Evolutionary conservation across 2,329 filamentous ascomycete species (phyloP), one percentile per base, ranked within the genome.

Genomic region (Aureobasidium sp.): DNA sequence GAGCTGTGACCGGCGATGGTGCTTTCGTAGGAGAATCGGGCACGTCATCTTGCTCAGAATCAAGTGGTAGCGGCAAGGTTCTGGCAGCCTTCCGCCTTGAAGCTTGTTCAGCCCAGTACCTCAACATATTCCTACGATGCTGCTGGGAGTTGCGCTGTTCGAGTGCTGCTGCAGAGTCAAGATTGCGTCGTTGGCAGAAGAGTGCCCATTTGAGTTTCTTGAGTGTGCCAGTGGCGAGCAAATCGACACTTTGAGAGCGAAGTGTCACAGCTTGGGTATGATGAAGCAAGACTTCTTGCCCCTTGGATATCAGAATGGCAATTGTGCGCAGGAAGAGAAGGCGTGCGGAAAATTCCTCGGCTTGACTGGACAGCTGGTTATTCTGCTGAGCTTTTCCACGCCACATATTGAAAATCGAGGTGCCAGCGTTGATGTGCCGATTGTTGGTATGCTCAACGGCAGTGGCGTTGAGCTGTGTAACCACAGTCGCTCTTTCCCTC

Each of bases 121-220:
- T 75, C 53, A 86, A 71, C 75, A 85, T 82, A 34, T 78, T 78
- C 62, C 80, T 76, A 31, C 79, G 73, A 69, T 85, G 84, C 64
- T 81, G 81, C 61, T 81, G 77, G 41, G 80, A 75, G 64, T 81
- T 83, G 20, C 83, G 74, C 20, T 79, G 76, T 55, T 76, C 74
- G 65, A 86, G 73, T 7, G 82, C 80, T 39, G 80, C 74, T 0
- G 82, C 82, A 44, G 77, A 83, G 62, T 84, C 78, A 11, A 76
- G 70, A 27, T 77, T 77, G 57, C 79, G 78, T 27, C 76, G 75
- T 5, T 82, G 72, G 44, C 83, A 82, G 72, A 86, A 86, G 2
- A 82, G 73, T 8, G 78, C 78, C 72, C 84, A 81, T 59, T 81
- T 83, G n/a, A 86, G 72, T 67, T 79, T 82, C 68, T 81, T 82